Percentiles rank a stretch among this genome's conserved stretches.
These are phyloP conservation scores for Camelina hispida DNA, from an alignment of 345 rosid genomes.

Conservation along the genomic window DNA sequence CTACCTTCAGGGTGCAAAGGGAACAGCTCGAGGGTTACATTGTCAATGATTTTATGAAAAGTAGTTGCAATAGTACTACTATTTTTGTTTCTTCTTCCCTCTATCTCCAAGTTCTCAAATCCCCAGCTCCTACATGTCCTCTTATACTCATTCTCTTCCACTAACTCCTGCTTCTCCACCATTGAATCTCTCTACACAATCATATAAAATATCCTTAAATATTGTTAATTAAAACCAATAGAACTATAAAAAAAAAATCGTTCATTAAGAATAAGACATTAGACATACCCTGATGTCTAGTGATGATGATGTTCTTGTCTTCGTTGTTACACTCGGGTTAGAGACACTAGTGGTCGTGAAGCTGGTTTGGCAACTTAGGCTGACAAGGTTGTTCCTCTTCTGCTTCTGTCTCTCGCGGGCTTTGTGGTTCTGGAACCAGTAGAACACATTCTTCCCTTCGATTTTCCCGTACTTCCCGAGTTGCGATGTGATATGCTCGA, in stretches of 20 bases:
- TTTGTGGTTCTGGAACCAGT: conserved; percentile 99
- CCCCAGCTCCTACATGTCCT: conserved; percentile 93
- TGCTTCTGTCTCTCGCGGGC: conserved; percentile 98
- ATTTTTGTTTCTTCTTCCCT: conserved; percentile 47
- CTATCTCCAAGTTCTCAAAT: conserved; percentile 69
- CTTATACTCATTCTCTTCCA: conserved; percentile 72
- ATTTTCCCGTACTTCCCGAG: conserved; percentile 87
- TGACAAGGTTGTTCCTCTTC: conserved; percentile 74
- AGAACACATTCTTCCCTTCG: conserved; percentile 96
- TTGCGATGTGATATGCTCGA: conserved; percentile 85
- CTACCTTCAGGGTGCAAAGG: conserved; percentile 96
- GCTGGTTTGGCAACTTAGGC: conserved; percentile 48
- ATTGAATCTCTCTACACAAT: conserved; percentile 45
- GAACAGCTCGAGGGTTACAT: conserved; percentile 91
- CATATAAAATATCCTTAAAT: not conserved
- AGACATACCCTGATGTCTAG: conserved; percentile 54
- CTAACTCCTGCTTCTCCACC: conserved; percentile 45
- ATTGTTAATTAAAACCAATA: not conserved
- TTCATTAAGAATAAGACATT: not conserved
- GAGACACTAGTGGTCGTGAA: conserved; percentile 47
- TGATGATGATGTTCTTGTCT: conserved; percentile 48
- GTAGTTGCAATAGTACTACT: conserved; percentile 46
- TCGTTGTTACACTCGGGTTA: conserved; percentile 17
- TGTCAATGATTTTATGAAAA: conserved; percentile 35
- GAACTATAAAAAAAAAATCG: not conserved